phyloP scores from a whole-genome alignment of 176 grass and related monocot species.

The Tillandsia fasciculata region DNA sequence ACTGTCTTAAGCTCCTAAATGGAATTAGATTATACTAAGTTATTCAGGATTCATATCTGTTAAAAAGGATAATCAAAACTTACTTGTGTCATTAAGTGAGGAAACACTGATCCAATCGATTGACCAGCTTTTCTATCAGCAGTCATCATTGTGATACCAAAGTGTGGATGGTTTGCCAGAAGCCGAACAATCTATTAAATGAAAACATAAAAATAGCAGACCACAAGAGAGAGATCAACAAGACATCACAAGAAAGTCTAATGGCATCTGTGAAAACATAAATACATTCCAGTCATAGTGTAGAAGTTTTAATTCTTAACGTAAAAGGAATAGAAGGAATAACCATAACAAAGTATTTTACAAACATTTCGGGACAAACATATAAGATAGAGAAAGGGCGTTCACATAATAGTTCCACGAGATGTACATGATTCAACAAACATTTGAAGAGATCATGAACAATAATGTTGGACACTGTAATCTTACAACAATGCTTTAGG shows the following conservation, averaged over 20 bases:
- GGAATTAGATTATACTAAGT: slow-evolving; percentile 1
- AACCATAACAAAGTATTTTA: background rate
- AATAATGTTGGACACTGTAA: too few species aligned
- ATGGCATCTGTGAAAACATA: background rate
- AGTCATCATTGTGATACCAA: slow-evolving; percentile 73
- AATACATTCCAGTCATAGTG: too few species aligned
- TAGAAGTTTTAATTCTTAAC: too few species aligned
- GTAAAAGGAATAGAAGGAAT: background rate
- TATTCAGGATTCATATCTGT: too few species aligned
- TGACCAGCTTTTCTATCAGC: slow-evolving; percentile 94
- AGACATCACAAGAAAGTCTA: background rate
- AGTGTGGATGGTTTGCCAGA: slow-evolving; percentile 76
- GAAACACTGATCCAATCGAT: slow-evolving; percentile 82
- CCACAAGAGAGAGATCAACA: slow-evolving; percentile 3
- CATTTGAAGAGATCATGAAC: too few species aligned
- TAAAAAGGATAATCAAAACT: background rate
- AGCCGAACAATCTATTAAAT: slow-evolving; percentile 71
- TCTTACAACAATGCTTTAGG: too few species aligned
- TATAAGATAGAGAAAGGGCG: background rate
- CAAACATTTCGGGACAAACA: background rate
- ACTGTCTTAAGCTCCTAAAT: background rate
- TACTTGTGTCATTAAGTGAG: slow-evolving; percentile 78
- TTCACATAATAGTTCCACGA: too few species aligned
- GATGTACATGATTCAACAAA: too few species aligned
- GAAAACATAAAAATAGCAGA: background rate